Evolutionary conservation across 768 basidiomycete species (phyloP), one percentile per base, ranked within the genome.

Genomic region (Dentipellis sp.): DNA sequence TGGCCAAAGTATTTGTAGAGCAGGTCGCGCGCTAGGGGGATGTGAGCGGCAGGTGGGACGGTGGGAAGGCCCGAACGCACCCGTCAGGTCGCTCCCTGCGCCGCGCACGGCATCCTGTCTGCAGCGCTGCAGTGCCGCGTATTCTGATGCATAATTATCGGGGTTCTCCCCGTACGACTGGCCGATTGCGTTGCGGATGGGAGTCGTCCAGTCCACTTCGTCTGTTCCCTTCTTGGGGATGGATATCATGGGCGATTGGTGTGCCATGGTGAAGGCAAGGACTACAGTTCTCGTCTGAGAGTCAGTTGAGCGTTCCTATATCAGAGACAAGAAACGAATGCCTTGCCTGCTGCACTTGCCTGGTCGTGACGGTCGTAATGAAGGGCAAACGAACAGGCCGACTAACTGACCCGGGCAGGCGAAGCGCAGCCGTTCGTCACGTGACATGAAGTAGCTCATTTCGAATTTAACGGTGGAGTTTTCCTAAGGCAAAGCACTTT

Each of bases 1-100:
- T 99, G 97, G 37, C 97, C 95, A 74, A 98, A 99, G 75, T 99
- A 99, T 73, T 97, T 97, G 86, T 95, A 97, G 46, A 99, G 77
- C 19, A 98, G 78, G 73, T 98, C 95, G 50, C 94, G 80, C 11
- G 88, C 94, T 86, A 66, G 50, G n/a, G 14, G 17, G 19, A 14
- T 38, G 22, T 17, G 21, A 19, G 10, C 14, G 8, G 22, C 52
- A 40, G 37, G 48, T 51, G 16, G 12, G 23, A 60, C 37, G 59
- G 53, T 10, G 54, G 35, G 36, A 5, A 36, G 7, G 14, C 7
- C 14, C 12, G 14, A 3, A 66, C 81, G 62, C 57, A 91, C 92
- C 91, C n/a, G 94, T 97, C 54, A 83, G 76, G 68, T 98, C 97
- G 67, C 93, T 95, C 1, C 97, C 97, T 35, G 95, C 95, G 23